Percentiles rank a stretch among this genome's conserved stretches.
Conservation (phyloP, 1,284 basidiomycete species). For the Spongispora temasekensis region DNA sequence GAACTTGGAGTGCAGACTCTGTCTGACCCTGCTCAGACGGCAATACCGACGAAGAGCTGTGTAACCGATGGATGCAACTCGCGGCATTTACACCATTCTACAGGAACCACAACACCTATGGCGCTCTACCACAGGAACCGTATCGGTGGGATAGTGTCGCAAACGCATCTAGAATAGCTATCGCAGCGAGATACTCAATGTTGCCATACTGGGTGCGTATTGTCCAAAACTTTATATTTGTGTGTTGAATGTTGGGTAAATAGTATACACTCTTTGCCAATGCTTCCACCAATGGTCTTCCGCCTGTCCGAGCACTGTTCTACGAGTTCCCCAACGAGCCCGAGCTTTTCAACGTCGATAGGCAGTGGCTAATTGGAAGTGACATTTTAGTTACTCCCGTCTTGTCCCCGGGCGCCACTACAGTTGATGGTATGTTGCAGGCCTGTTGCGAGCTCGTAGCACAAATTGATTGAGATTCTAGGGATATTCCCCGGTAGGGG, state of each 20-base stretch:
- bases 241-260: slow-evolving; percentile 26
- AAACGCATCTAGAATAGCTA: slow-evolving; percentile 70
- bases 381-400: slow-evolving; percentile 77
- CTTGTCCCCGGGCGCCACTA: slow-evolving; percentile 55
- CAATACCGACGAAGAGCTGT: slow-evolving; percentile 80
- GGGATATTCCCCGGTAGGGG: slow-evolving; percentile 65
- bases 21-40: slow-evolving; percentile 40
- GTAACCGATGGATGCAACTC: slow-evolving; percentile 81
- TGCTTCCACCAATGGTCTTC: slow-evolving; percentile 61
- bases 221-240: neutral
- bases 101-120: slow-evolving; percentile 64
- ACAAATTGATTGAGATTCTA: slow-evolving; percentile 18
- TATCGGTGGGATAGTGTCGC: slow-evolving; percentile 78
- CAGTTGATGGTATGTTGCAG: slow-evolving; percentile 40
- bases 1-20: slow-evolving; percentile 1
- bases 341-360: slow-evolving; percentile 61
- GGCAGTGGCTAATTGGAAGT: slow-evolving; percentile 71
- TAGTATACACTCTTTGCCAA: slow-evolving; percentile 79
- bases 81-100: slow-evolving; percentile 77
- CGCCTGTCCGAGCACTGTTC: slow-evolving; percentile 72
- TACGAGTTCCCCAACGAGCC: slow-evolving; percentile 75
- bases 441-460: neutral
- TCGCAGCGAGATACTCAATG: slow-evolving; percentile 63
- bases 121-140: slow-evolving; percentile 69
- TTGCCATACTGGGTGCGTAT: slow-evolving; percentile 73